These are phyloP conservation scores for Cryptosporidium parvum DNA, from an alignment of 169 alveolate species.

Conservation along the genomic window DNA sequence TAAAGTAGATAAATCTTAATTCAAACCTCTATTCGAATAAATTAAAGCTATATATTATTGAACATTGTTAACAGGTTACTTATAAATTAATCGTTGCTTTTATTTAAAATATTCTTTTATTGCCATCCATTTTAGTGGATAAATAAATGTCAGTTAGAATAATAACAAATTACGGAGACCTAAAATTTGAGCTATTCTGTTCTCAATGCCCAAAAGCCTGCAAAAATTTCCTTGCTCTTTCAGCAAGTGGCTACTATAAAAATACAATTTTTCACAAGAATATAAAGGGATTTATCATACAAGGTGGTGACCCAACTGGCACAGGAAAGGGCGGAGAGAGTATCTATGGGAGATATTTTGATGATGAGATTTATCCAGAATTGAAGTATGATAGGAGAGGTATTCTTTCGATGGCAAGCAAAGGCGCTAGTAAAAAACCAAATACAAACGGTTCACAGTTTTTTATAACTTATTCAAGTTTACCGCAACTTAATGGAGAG, in stretches of 20 bases:
- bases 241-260: conserved; percentile 90
- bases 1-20: background rate
- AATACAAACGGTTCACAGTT: conserved; percentile 94
- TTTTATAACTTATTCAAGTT: conserved; percentile 91
- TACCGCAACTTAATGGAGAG: conserved; percentile 91
- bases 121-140: background rate
- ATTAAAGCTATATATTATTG: background rate
- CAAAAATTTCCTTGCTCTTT: conserved; percentile 88
- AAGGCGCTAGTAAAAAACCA: conserved; percentile 83
- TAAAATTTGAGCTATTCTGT: conserved; percentile 75
- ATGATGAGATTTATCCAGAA: conserved; percentile 95
- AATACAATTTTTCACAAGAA: conserved; percentile 90
- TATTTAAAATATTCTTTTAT: background rate
- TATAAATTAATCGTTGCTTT: background rate
- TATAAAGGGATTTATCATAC: conserved; percentile 94
- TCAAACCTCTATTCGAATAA: background rate
- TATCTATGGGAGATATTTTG: conserved; percentile 94
- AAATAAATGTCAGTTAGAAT: conserved; percentile 67
- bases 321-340: conserved; percentile 98
- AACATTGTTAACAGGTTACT: background rate
- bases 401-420: conserved; percentile 92
- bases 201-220: conserved; percentile 90
- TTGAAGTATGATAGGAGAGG: conserved; percentile 93
- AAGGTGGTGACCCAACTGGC: conserved; percentile 98
- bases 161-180: conserved; percentile 69